A percentile compares a stretch with the other conserved stretches of the same genome.
Conservation (phyloP, 345 rosid genomes). For the Eucalyptus viminalis region DNA sequence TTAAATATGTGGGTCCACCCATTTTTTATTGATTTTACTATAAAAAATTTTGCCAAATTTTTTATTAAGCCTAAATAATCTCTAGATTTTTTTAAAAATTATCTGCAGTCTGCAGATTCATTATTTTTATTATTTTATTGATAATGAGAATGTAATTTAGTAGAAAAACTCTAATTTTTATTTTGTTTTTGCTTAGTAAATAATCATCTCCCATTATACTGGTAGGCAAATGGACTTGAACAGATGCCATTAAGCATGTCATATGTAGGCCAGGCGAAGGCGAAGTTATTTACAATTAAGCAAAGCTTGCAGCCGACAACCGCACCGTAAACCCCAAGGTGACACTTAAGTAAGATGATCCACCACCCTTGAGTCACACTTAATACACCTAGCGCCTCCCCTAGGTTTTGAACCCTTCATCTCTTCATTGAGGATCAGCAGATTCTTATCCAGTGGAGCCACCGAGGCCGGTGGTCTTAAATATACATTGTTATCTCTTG, state of each 20-base stretch:
- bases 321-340: too few species aligned
- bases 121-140: background rate
- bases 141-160: background rate
- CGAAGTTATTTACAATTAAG: too few species aligned
- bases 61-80: background rate
- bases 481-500: background rate
- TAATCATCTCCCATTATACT: background rate
- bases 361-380: too few species aligned
- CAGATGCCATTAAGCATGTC: background rate
- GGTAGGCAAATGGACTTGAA: background rate
- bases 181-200: background rate
- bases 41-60: background rate
- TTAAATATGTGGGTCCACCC: background rate
- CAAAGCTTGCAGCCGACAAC: too few species aligned
- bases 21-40: background rate
- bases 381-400: too few species aligned
- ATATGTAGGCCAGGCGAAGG: fast-evolving
- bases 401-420: too few species aligned
- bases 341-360: too few species aligned
- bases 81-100: too few species aligned
- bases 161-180: background rate
- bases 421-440: too few species aligned
- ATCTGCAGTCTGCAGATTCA: background rate
- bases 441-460: too few species aligned
- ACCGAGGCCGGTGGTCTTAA: too few species aligned